Base-by-base conservation (phyloP, 2,329 filamentous ascomycete genomes). In the Talaromyces sp. region DNA sequence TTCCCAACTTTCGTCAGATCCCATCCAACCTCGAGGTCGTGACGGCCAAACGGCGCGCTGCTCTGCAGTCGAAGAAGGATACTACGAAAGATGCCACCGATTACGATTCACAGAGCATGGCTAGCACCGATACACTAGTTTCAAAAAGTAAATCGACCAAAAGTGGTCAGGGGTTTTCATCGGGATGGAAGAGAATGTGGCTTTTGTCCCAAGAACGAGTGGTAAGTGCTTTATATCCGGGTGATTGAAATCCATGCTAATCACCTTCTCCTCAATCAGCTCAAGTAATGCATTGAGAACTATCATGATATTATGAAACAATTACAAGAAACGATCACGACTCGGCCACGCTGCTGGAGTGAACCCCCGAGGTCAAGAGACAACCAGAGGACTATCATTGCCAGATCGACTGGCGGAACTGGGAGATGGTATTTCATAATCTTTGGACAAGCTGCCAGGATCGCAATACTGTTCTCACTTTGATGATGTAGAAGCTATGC, bases 171-270 rank as follows among this genome's bases (percentile, higher is more conserved):
- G n/a, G 52, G 6, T 56, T 37, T 6, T 37, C 52, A 2, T 56
- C 52, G 3, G 52, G 52, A 39, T 56, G 52, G 52, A 56, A 56
- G 52, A 37, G 52, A 56, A 35, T 56, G 31, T 56, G 52, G 52
- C n/a, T 56, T 39, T 22, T 56, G 33, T 7, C 52, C 13, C 33
- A 56, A 24, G 52, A 56, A 39, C 52, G 52, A 56, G 52, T 19
- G 52, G 52, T 56, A 24, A 56, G 31, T 11, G n/a, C n/a, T 37
- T 13, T 8, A 11, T 16, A 2, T 8, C n/a, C 13, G 1, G 2
- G 9, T 14, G 4, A 9, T 56, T 37, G 31, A 39, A 14, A 56
- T n/a, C 6, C 11, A 37, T 24, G 6, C 52, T 56, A 56, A 56
- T 24, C 33, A 24, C 9, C 11, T 14, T 39, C 33, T 1, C 16